Conservation (phyloP, 352 stramenopile species). For the Globisporangium viniferum region DNA sequence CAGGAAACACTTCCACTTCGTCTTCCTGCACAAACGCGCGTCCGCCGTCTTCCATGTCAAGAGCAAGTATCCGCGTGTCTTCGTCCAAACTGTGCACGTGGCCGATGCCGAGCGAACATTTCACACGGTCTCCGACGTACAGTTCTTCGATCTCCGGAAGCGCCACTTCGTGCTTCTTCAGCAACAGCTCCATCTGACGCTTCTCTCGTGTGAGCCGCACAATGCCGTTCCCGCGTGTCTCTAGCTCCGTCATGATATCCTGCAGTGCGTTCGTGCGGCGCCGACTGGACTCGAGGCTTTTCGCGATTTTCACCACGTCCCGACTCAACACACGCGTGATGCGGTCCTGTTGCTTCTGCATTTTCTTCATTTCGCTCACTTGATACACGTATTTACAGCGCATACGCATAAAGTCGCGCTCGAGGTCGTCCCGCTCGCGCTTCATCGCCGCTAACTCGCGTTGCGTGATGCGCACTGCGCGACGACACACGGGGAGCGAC, state of each 20-base stretch:
- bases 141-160: slow-evolving; percentile 62
- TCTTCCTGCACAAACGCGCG: slow-evolving; percentile 59
- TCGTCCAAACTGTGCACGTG: slow-evolving; percentile 39
- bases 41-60: slow-evolving; percentile 42
- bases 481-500: slow-evolving; percentile 57
- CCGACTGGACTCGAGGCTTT: slow-evolving; percentile 60
- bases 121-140: slow-evolving; percentile 57
- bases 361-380: slow-evolving; percentile 57
- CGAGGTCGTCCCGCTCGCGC: slow-evolving; percentile 74
- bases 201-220: slow-evolving; percentile 66
- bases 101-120: slow-evolving; percentile 42
- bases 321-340: slow-evolving; percentile 41
- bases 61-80: slow-evolving; percentile 35
- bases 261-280: slow-evolving; percentile 70
- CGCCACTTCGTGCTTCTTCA: slow-evolving; percentile 37
- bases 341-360: slow-evolving; percentile 70
- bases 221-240: slow-evolving; percentile 48
- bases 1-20: slow-evolving; percentile 47
- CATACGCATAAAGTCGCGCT: slow-evolving; percentile 66
- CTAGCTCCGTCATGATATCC: slow-evolving; percentile 80
- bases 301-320: slow-evolving; percentile 49
- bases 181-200: slow-evolving; percentile 45
- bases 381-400: slow-evolving; percentile 63
- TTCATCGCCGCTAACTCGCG: slow-evolving; percentile 63
- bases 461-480: slow-evolving; percentile 73